phyloP scores from a whole-genome alignment of 2,329 filamentous ascomycete genomes.

The Zalaria obscura region DNA sequence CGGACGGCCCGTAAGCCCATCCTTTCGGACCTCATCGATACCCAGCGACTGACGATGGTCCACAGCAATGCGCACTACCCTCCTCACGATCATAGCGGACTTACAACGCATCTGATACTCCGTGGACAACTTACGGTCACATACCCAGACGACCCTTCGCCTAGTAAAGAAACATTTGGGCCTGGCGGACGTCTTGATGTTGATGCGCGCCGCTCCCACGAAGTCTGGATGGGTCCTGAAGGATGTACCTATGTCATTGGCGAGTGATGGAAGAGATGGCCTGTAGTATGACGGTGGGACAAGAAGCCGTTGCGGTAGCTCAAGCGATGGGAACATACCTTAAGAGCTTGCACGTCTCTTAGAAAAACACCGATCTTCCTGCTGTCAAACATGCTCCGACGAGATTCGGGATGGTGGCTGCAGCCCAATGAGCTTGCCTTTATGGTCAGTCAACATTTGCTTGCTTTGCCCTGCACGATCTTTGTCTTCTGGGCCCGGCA shows the following conservation, averaged over 20 bases:
- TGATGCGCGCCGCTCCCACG: constrained; percentile 47
- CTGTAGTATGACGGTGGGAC: too few species aligned
- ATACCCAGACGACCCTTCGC: constrained; percentile 45
- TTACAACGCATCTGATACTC: constrained; percentile 58
- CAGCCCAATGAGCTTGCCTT: too few species aligned
- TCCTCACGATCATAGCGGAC: constrained; percentile 48
- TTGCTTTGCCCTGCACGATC: too few species aligned
- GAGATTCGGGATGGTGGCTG: too few species aligned
- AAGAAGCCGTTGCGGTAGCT: too few species aligned
- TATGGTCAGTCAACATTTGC: too few species aligned
- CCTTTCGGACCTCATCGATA: constrained; percentile 4
- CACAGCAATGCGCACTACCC: constrained; percentile 51
- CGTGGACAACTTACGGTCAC: constrained; percentile 50
- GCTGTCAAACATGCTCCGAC: too few species aligned
- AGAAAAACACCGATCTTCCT: too few species aligned
- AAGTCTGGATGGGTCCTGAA: constrained; percentile 52
- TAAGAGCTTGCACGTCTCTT: too few species aligned
- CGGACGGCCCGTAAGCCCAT: constrained; percentile 48
- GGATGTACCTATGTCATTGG: constrained; percentile 57
- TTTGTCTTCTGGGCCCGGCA: too few species aligned
- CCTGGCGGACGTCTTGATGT: constrained; percentile 52
- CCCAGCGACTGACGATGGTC: background rate
- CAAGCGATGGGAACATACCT: too few species aligned
- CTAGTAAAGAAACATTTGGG: constrained; percentile 43
- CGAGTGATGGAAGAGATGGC: constrained; percentile 21